phyloP scores from a whole-genome alignment of 805 yeast genomes.

The Yamadazyma akitaensis region DNA sequence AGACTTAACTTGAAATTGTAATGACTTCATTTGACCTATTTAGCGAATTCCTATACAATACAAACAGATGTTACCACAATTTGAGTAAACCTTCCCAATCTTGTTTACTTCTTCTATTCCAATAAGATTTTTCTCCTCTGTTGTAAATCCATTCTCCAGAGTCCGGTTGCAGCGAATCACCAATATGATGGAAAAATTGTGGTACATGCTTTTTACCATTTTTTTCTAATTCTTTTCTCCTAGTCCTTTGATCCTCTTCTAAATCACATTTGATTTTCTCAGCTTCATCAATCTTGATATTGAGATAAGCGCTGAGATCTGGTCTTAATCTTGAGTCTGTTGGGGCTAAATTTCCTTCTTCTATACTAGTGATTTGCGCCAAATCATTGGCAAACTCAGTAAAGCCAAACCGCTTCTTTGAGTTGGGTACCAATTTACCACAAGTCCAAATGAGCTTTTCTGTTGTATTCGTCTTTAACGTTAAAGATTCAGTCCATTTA shows the following conservation, averaged over 20 bases:
- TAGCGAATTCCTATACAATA: not conserved
- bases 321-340: slow-evolving; percentile 91
- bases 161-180: slow-evolving; percentile 30
- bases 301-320: slow-evolving; percentile 71
- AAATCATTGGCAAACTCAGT: slow-evolving; percentile 77
- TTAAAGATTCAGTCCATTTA: slow-evolving; percentile 76
- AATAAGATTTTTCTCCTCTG: slow-evolving; percentile 62
- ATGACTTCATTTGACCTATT: not conserved
- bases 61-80: slow-evolving; percentile 47
- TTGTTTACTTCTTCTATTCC: slow-evolving; percentile 67
- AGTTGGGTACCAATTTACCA: slow-evolving; percentile 58
- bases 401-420: slow-evolving; percentile 75
- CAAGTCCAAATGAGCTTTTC: slow-evolving; percentile 63
- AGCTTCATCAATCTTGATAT: slow-evolving; percentile 66
- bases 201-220: slow-evolving; percentile 50
- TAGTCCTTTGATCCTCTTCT: slow-evolving; percentile 77
- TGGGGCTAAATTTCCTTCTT: slow-evolving; percentile 63
- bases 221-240: slow-evolving; percentile 60
- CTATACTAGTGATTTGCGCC: slow-evolving; percentile 75
- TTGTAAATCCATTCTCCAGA: slow-evolving; percentile 52
- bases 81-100: slow-evolving; percentile 58
- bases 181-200: slow-evolving; percentile 53
- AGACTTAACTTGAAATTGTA: slow-evolving; percentile 32
- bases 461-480: slow-evolving; percentile 39
- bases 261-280: slow-evolving; percentile 63